These are phyloP conservation scores for Strigomonas galati DNA, from an alignment of 208 protist genomes.

Conservation along the genomic window DNA sequence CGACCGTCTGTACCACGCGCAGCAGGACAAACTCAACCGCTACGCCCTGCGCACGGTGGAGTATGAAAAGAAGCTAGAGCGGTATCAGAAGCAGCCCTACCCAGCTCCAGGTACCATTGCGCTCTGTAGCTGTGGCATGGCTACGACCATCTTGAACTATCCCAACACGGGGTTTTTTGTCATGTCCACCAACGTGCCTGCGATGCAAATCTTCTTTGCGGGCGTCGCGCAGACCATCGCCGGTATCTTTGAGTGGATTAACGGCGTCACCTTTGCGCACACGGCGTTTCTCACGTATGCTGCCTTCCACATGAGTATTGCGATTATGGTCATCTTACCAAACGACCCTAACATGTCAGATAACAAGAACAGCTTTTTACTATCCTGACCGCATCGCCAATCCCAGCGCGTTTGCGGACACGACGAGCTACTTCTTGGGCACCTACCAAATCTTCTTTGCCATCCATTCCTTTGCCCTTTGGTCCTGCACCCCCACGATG, in stretches of 20 bases:
- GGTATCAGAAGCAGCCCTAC: background rate
- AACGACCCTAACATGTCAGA: background rate
- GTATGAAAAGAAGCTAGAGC: background rate
- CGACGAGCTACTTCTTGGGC: background rate
- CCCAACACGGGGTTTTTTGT: slow-evolving; percentile 1
- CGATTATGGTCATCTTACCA: background rate
- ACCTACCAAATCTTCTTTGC: background rate
- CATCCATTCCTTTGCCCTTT: background rate
- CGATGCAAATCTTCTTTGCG: background rate
- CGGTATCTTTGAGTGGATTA: background rate
- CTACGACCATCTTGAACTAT: background rate
- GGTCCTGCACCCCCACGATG: background rate
- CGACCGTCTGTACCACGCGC: background rate
- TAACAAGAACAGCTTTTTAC: slow-evolving; percentile 1
- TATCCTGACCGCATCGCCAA: background rate
- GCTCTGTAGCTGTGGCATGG: background rate
- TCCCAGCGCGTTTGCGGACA: background rate
- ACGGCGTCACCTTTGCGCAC: slow-evolving; percentile 6
- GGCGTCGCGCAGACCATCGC: slow-evolving; percentile 5
- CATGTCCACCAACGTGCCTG: background rate
- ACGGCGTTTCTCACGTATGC: background rate
- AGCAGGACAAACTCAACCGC: background rate
- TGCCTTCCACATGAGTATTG: slow-evolving; percentile 2
- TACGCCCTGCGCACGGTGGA: background rate
- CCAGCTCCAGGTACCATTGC: background rate